Percentiles rank a stretch among this genome's conserved stretches.
Evolutionary conservation across 1,284 basidiomycete genomes (phyloP).

Genomic region (Sporisorium graminicola): DNA sequence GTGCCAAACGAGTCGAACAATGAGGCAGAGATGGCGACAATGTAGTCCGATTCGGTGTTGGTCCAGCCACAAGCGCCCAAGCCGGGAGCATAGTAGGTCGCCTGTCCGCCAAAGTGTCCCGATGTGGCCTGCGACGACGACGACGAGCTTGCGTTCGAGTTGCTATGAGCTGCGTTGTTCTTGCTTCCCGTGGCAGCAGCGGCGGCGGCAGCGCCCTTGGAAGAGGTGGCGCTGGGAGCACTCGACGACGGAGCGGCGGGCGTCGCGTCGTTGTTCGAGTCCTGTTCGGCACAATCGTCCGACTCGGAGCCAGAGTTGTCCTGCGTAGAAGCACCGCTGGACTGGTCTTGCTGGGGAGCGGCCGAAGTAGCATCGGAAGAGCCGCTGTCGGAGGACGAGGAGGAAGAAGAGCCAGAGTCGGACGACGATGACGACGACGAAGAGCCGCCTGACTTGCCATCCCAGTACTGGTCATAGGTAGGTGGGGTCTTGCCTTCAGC

Average conservation of each 20-base stretch:
- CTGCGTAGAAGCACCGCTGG: constrained; percentile 1
- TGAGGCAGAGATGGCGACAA: constrained; percentile 59
- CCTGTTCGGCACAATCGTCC: constrained; percentile 26
- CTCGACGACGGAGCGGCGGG: constrained; percentile 8
- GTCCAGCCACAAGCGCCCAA: constrained; percentile 62
- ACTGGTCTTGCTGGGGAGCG: constrained; percentile 9
- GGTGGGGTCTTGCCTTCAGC: constrained; percentile 52
- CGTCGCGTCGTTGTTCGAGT: constrained; percentile 4
- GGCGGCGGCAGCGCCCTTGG: constrained; percentile 17
- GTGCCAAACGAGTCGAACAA: constrained; percentile 56
- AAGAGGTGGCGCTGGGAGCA: constrained; percentile 1
- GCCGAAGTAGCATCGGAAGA: constrained; percentile 36
- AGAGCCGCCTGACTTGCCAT: constrained; percentile 29
- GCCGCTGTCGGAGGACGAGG: constrained; percentile 66
- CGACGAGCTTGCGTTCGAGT: constrained; percentile 52
- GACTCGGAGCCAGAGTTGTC: constrained; percentile 21
- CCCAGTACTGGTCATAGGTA: constrained; percentile 47
- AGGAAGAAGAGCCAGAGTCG: constrained; percentile 68
- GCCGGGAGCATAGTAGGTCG: constrained; percentile 61
- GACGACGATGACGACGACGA: constrained; percentile 67
- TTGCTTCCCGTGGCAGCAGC: constrained; percentile 41
- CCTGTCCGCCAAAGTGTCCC: constrained; percentile 63
- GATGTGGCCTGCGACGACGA: constrained; percentile 67
- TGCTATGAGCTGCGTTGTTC: constrained; percentile 22
- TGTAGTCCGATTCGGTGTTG: constrained; percentile 57